phyloP scores from a whole-genome alignment of 2,329 filamentous ascomycete genomes.

The Trichoderma afroharzianum region DNA sequence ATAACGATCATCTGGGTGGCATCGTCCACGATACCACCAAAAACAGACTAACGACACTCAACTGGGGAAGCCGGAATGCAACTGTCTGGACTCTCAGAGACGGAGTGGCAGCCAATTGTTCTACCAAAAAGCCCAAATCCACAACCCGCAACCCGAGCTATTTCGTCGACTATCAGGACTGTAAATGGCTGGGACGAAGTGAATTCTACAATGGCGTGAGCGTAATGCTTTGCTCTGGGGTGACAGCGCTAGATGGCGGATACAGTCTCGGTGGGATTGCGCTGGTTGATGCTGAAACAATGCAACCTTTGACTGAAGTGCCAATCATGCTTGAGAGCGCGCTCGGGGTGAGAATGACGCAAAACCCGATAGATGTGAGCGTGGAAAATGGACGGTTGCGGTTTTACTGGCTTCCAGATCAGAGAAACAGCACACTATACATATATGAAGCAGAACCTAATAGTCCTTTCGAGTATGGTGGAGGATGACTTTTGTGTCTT shows the following conservation, averaged over 20 bases:
- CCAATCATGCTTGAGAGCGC: conserved; percentile 41
- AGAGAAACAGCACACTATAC: conserved; percentile 44
- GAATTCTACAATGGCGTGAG: conserved; percentile 33
- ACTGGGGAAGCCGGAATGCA: conserved; percentile 45
- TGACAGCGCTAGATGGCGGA: conserved; percentile 34
- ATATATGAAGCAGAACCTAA: conserved; percentile 40
- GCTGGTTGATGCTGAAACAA: conserved; percentile 42
- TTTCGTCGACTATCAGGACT: conserved; percentile 50
- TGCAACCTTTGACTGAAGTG: conserved; percentile 44
- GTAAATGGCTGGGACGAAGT: conserved; percentile 46
- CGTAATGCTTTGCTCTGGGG: conserved; percentile 47
- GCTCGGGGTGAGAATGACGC: conserved; percentile 39
- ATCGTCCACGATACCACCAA: conserved; percentile 39
- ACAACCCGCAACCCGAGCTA: conserved; percentile 38
- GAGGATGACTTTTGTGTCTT: background rate
- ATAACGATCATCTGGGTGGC: conserved; percentile 44
- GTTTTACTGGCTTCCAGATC: conserved; percentile 46
- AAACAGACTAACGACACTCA: conserved; percentile 38
- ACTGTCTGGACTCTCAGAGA: conserved; percentile 33
- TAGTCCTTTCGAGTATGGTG: conserved; percentile 23
- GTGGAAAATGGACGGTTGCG: conserved; percentile 42
- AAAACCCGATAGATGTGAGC: conserved; percentile 47
- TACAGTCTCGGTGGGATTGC: conserved; percentile 44
- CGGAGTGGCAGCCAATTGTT: conserved; percentile 20
- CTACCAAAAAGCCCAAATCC: conserved; percentile 19